Evolutionary conservation across 306 rosid species (phyloP), one percentile per base, ranked within the genome.

Genomic region (Echinosophora koreensis): DNA sequence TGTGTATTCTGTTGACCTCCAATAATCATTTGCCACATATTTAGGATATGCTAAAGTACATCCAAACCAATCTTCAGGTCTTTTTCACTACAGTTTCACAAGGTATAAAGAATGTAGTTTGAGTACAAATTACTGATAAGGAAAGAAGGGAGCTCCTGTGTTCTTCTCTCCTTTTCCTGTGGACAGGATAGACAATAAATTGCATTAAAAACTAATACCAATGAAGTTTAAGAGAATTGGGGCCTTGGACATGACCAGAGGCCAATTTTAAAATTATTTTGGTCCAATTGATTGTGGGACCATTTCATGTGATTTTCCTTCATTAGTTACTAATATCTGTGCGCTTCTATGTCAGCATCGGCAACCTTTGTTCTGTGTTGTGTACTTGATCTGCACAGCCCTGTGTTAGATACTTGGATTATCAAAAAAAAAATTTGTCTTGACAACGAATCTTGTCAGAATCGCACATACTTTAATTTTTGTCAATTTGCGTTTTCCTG

Each of bases 231-330:
- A 22, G 41, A 44, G 41, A 49, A 41, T 22, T 60, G 68, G 79
- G 10, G 74, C 82, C 73, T 12, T 66, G 61, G 46, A 81, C 74
- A 59, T 12, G 70, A 78, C 68, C 82, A 74, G 71, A 35, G 80
- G 82, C 76, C 87, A 74, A 81, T 10, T n/a, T 5, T 32, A 27
- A 67, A 74, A 69, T 41, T 37, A 17, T 46, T 77, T 11, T 61
- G 8, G 70, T 74, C 80, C 51, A 55, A 32, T 66, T 10, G 41
- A 54, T 22, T 3, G 80, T 73, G 87, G 84, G 79, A 37, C 85
- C 86, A 62, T 37, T 73, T 47, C 46, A 41, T 81, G 18, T 58
- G 71, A 54, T 63, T 46, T 35, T 32, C 44, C 69, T 66, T 71
- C 56, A 60, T 75, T 78, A 71, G 66, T 57, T 76, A 68, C 63